Evolutionary conservation across 805 yeast species (phyloP).

Genomic region (Yueomyces sp.): DNA sequence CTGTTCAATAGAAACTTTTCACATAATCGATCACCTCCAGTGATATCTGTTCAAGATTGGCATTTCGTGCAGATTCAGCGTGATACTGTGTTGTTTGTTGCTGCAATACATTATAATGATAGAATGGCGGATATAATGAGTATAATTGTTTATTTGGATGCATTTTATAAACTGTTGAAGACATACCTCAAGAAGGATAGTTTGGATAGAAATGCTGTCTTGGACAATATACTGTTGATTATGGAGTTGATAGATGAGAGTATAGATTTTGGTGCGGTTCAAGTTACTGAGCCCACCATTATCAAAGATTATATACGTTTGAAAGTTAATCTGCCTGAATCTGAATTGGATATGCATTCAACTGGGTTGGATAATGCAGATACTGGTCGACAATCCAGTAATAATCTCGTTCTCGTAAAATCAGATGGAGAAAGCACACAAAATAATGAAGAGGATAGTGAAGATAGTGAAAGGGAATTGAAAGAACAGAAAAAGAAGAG

Average conservation of each 20-base stretch:
- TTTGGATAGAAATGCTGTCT: slow-evolving; percentile 44
- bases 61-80: slow-evolving; percentile 15
- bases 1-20: slow-evolving; percentile 10
- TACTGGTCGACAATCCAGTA: neutral
- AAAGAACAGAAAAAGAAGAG: slow-evolving; percentile 2
- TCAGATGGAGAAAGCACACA: neutral
- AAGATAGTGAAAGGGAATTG: slow-evolving; percentile 5
- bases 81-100: slow-evolving; percentile 14
- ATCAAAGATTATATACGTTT: slow-evolving; percentile 66
- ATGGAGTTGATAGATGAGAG: slow-evolving; percentile 82
- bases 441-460: slow-evolving; percentile 1
- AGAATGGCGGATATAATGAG: slow-evolving; percentile 9
- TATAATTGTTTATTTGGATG: slow-evolving; percentile 14
- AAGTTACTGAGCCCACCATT: slow-evolving; percentile 66
- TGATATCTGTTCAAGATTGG: slow-evolving; percentile 6
- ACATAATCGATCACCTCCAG: slow-evolving; percentile 8
- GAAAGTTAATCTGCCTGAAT: slow-evolving; percentile 28
- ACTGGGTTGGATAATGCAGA: neutral
- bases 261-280: slow-evolving; percentile 81
- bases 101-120: slow-evolving; percentile 8
- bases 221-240: slow-evolving; percentile 61
- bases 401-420: neutral
- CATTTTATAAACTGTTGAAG: slow-evolving; percentile 14
- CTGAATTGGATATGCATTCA: neutral
- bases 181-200: slow-evolving; percentile 13